Conservation (phyloP, 2,329 filamentous ascomycete genomes). For the Leptographium radiaticola region DNA sequence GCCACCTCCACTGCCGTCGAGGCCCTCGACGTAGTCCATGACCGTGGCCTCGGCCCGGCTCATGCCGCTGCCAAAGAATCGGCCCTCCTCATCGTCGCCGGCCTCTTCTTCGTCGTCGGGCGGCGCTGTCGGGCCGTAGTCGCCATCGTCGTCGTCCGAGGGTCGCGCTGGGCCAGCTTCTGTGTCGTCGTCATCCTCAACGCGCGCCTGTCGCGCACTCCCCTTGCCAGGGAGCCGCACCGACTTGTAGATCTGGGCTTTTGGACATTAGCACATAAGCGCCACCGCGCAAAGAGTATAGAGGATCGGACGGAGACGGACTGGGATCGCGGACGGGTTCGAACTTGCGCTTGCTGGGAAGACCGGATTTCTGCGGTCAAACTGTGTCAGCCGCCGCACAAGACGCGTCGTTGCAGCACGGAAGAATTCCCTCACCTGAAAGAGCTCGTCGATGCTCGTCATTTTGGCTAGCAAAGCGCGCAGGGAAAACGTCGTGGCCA, state of each 20-base stretch:
- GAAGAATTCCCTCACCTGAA: slow-evolving; percentile 28
- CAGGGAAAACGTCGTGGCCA: not conserved
- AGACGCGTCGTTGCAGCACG: too few relatives aligned
- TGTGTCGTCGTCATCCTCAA: slow-evolving; percentile 31
- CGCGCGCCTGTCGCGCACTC: slow-evolving; percentile 29
- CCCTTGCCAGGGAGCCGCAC: slow-evolving; percentile 36
- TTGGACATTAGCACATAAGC: not conserved
- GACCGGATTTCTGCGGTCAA: slow-evolving; percentile 24
- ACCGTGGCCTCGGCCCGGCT: slow-evolving; percentile 68
- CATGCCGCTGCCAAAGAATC: slow-evolving; percentile 91
- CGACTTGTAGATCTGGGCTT: slow-evolving; percentile 52
- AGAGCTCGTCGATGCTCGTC: slow-evolving; percentile 46
- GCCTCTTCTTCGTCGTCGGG: slow-evolving; percentile 29
- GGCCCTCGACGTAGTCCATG: slow-evolving; percentile 69
- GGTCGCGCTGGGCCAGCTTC: slow-evolving; percentile 37
- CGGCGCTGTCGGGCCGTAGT: slow-evolving; percentile 29
- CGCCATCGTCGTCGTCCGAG: slow-evolving; percentile 34
- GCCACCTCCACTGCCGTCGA: slow-evolving; percentile 30
- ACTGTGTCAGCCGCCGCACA: not conserved
- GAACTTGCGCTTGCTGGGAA: slow-evolving; percentile 48
- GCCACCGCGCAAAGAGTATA: too few relatives aligned
- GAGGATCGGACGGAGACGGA: too few relatives aligned
- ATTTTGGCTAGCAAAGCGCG: slow-evolving; percentile 20
- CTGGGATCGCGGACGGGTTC: slow-evolving; percentile 50
- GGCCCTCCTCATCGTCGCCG: slow-evolving; percentile 73